A percentile compares a stretch with the other conserved stretches of the same genome.
phyloP scores from a whole-genome alignment of 2,329 filamentous ascomycete genomes.

The Neoscytalidium dimidiatum region DNA sequence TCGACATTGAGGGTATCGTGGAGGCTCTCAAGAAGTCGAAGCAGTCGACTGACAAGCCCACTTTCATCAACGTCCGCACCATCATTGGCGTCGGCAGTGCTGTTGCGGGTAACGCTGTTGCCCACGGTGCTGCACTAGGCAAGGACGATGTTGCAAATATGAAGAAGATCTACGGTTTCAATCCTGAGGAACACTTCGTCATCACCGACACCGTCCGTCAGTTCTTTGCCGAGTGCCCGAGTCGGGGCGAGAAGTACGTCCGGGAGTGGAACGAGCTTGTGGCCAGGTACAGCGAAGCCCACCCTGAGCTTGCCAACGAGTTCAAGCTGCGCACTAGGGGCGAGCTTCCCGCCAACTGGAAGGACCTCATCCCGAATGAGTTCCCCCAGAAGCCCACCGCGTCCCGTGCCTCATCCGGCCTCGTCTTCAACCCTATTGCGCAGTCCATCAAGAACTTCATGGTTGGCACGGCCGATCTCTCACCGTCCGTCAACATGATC shows the following conservation, averaged over 20 bases:
- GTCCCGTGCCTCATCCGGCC: slow-evolving; percentile 53
- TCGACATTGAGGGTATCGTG: slow-evolving; percentile 52
- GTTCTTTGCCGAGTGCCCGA: slow-evolving; percentile 55
- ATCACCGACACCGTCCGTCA: slow-evolving; percentile 49
- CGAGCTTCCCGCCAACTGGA: slow-evolving; percentile 52
- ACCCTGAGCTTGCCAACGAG: slow-evolving; percentile 54
- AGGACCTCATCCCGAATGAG: slow-evolving; percentile 50
- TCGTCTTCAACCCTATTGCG: slow-evolving; percentile 57
- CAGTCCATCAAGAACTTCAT: slow-evolving; percentile 93
- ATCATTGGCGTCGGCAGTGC: slow-evolving; percentile 57
- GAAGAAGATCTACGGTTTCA: slow-evolving; percentile 53
- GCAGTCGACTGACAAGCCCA: slow-evolving; percentile 50
- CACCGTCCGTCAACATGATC: slow-evolving; percentile 55
- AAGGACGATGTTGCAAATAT: slow-evolving; percentile 56
- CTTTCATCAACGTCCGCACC: slow-evolving; percentile 60
- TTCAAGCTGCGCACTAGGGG: slow-evolving; percentile 52
- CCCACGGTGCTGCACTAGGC: slow-evolving; percentile 62
- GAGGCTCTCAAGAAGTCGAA: slow-evolving; percentile 50
- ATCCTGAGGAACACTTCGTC: slow-evolving; percentile 51
- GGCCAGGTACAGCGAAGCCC: slow-evolving; percentile 43
- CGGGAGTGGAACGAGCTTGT: slow-evolving; percentile 53
- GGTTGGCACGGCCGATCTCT: slow-evolving; percentile 65
- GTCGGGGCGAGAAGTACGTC: slow-evolving; percentile 50
- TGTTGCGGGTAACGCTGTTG: slow-evolving; percentile 51
- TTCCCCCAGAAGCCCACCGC: slow-evolving; percentile 52